These are phyloP conservation scores for Myxozyma mucilagina DNA, from an alignment of 805 yeast species.

Conservation along the genomic window DNA sequence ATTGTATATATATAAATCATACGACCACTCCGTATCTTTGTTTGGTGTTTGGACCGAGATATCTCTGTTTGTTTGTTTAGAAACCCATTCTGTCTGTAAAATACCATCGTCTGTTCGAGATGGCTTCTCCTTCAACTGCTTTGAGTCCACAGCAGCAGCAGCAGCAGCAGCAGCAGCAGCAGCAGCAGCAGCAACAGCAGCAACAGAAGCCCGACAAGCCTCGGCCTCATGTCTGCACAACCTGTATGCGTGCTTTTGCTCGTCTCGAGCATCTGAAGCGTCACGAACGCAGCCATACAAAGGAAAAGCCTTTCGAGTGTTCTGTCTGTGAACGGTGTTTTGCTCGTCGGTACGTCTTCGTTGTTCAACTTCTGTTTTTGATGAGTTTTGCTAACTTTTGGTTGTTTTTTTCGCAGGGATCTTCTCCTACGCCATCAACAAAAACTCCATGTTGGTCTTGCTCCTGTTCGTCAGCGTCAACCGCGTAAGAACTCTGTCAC, in stretches of 20 bases:
- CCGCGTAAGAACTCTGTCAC: constrained; percentile 29
- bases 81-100: background rate
- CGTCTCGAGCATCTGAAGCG: constrained; percentile 47
- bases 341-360: constrained; percentile 59
- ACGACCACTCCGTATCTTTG: too few relatives aligned
- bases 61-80: too few relatives aligned
- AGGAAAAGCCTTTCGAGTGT: constrained; percentile 66
- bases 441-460: constrained; percentile 60
- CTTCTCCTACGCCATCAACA: constrained; percentile 84
- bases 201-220: constrained; percentile 79
- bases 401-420: constrained; percentile 34
- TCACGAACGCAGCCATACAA: constrained; percentile 74
- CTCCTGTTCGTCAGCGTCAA: constrained; percentile 21
- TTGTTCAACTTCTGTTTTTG: constrained; percentile 55
- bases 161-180: too few relatives aligned
- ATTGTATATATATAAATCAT: too few relatives aligned
- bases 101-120: background rate
- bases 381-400: constrained; percentile 36
- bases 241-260: constrained; percentile 95
- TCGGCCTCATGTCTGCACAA: constrained; percentile 84
- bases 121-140: background rate
- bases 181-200: too few relatives aligned
- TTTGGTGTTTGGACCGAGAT: too few relatives aligned
- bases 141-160: too few relatives aligned
- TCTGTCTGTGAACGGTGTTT: constrained; percentile 30